Percentiles rank a stretch among this genome's conserved stretches.
These are phyloP conservation scores for Acarospora socialis DNA, from an alignment of 2,329 filamentous ascomycete genomes.

Conservation along the genomic window DNA sequence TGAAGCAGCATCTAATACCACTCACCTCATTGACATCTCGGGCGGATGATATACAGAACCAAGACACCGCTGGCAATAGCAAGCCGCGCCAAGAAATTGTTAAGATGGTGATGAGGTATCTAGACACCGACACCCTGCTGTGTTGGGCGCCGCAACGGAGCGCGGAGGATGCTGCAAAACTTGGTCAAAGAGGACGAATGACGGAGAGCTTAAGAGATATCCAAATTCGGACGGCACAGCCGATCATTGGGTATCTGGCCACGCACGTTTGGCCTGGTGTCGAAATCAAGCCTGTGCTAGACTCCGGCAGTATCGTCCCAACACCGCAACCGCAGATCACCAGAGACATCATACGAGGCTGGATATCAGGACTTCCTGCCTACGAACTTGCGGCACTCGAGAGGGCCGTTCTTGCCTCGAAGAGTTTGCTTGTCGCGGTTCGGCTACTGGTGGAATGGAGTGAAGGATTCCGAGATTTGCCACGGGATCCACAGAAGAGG, in stretches of 20 bases:
- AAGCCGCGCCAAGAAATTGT: constrained; percentile 44
- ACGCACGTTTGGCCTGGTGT: constrained; percentile 71
- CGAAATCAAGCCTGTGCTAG: constrained; percentile 66
- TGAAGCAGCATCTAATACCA: constrained; percentile 77
- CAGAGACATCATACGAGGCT: constrained; percentile 60
- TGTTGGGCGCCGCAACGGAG: constrained; percentile 61
- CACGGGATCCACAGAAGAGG: constrained; percentile 23
- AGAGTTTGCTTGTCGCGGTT: constrained; percentile 67
- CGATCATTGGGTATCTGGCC: constrained; percentile 58
- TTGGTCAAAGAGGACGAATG: constrained; percentile 31
- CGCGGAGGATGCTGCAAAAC: constrained; percentile 31
- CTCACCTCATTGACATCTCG: constrained; percentile 74
- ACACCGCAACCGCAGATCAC: constrained; percentile 58
- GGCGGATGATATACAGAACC: constrained; percentile 71
- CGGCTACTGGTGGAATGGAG: constrained; percentile 80
- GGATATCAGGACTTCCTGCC: constrained; percentile 56
- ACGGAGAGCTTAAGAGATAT: constrained; percentile 52
- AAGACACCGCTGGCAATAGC: constrained; percentile 11
- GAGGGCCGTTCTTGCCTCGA: constrained; percentile 67
- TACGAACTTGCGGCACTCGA: constrained; percentile 84
- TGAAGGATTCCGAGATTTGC: constrained; percentile 47
- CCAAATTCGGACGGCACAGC: constrained; percentile 55
- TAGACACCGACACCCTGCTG: constrained; percentile 81
- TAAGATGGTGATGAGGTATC: constrained; percentile 61
- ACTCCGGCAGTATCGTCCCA: constrained; percentile 61